Evolutionary conservation across 805 yeast genomes (phyloP).

Genomic region (Starmerella cellae): DNA sequence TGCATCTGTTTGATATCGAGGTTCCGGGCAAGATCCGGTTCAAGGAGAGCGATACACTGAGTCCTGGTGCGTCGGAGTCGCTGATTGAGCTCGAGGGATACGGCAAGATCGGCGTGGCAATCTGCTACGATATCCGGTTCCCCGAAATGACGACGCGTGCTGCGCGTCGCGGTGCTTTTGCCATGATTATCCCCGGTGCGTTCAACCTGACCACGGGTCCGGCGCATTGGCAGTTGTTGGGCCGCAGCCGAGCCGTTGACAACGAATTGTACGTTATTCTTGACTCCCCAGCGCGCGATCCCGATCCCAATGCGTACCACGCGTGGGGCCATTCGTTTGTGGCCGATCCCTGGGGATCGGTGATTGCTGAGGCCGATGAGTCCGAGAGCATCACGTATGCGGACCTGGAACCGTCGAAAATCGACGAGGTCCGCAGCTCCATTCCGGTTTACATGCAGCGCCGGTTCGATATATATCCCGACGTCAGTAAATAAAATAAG

Average conservation of each 20-base stretch:
- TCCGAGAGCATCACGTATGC: slow-evolving; percentile 66
- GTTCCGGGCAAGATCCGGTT: slow-evolving; percentile 84
- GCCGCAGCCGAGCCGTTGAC: slow-evolving; percentile 76
- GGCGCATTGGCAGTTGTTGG: slow-evolving; percentile 77
- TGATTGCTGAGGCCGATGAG: slow-evolving; percentile 65
- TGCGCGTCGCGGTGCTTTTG: slow-evolving; percentile 52
- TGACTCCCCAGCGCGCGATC: slow-evolving; percentile 63
- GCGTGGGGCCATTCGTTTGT: slow-evolving; percentile 79
- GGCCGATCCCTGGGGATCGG: slow-evolving; percentile 79
- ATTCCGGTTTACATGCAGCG: slow-evolving; percentile 62
- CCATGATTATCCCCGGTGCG: slow-evolving; percentile 81
- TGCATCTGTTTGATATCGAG: slow-evolving; percentile 82
- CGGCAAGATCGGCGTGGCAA: slow-evolving; percentile 48
- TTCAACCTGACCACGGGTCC: slow-evolving; percentile 88
- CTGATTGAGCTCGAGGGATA: slow-evolving; percentile 50
- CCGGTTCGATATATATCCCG: slow-evolving; percentile 51
- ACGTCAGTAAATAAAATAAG: slow-evolving; percentile 27
- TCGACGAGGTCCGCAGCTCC: slow-evolving; percentile 45
- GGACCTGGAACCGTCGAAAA: slow-evolving; percentile 49
- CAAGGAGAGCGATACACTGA: slow-evolving; percentile 61
- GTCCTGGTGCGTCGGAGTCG: slow-evolving; percentile 74
- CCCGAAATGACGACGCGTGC: slow-evolving; percentile 63
- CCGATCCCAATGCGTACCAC: slow-evolving; percentile 58
- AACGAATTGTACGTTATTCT: slow-evolving; percentile 72
- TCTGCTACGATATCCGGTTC: slow-evolving; percentile 88